Percentiles rank a stretch among this genome's conserved stretches.
Conservation (phyloP, 2,329 filamentous ascomycete species). For the Xylaria sp. region DNA sequence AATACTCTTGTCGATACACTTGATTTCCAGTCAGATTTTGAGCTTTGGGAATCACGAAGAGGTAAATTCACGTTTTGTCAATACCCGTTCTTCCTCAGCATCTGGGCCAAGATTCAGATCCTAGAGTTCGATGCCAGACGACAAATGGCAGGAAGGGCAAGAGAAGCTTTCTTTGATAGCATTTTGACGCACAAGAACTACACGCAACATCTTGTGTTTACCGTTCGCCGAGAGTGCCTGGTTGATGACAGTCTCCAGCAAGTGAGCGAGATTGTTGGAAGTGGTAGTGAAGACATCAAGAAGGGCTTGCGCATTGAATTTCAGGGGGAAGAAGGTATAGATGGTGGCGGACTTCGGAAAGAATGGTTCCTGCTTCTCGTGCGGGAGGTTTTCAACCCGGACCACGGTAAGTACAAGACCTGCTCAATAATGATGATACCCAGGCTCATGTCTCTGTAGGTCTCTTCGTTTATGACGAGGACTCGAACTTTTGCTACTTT, state of each 20-base stretch:
- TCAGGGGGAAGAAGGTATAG: constrained; percentile 81
- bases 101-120: constrained; percentile 88
- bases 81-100: constrained; percentile 85
- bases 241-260: constrained; percentile 82
- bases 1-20: constrained; percentile 79
- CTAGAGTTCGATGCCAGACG: constrained; percentile 81
- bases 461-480: constrained; percentile 89
- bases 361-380: constrained; percentile 91
- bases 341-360: constrained; percentile 83
- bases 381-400: constrained; percentile 83
- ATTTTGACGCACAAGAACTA: constrained; percentile 70
- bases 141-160: constrained; percentile 83
- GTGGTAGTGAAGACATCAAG: constrained; percentile 78
- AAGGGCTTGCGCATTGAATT: constrained; percentile 85
- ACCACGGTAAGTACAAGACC: constrained; percentile 60
- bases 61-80: constrained; percentile 83
- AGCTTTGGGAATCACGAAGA: constrained; percentile 73
- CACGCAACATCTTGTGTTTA: constrained; percentile 72
- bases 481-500: constrained; percentile 88
- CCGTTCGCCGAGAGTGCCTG: constrained; percentile 75
- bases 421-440: not conserved
- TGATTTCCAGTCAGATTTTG: constrained; percentile 82
- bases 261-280: constrained; percentile 79
- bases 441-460: constrained; percentile 43
- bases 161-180: constrained; percentile 86